Base-by-base conservation (phyloP, 2,329 filamentous ascomycete genomes). In the Ascocoryne sarcoides region DNA sequence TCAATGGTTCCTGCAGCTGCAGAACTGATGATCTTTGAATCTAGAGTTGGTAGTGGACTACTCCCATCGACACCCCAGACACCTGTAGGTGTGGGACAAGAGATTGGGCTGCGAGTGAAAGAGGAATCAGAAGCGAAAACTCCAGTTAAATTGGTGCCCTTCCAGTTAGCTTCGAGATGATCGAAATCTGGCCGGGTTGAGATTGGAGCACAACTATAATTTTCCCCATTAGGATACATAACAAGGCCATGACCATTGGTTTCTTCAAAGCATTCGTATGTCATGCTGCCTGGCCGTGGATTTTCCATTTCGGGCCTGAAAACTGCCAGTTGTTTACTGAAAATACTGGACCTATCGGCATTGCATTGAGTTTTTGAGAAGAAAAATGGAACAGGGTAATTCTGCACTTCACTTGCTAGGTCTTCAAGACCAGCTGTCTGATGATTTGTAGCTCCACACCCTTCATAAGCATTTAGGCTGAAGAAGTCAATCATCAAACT, bases 241-340 rank as follows among this genome's bases (percentile, higher is more conserved):
- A 93, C 73, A 26, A 94, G 66, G 28, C 87, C 87, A 60, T 93
- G 94, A 54, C 85, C 63, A 62, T 94, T 93, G 36, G 72, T 67
- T 61, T 93, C 87, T 58, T 90, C 66, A 46, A 93, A 85, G 87
- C 87, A 94, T 60, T 94, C 86, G 64, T 94, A 93, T 50, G 92
- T 71, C 47, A 94, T 88, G 40, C 83, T 71, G 38, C 87, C 87
- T 36, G 82, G 88, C 76, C 63, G 78, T 52, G 75, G 75, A 42
- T 70, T 68, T 3, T 71, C 65, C 87, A 94, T 94, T 3, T 85
- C 62, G 0, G 69, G 52, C 32, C 84, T 81, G 54, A 90, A 84
- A 50, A 94, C 85, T 40, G 84, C 79, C 32, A 74, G 69, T 62
- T 92, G 84, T 57, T 94, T 82, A 15, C 68, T 68, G 58, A 83